These are phyloP conservation scores for Trichoderma gracile DNA, from an alignment of 2,329 filamentous ascomycete genomes.

Conservation along the genomic window DNA sequence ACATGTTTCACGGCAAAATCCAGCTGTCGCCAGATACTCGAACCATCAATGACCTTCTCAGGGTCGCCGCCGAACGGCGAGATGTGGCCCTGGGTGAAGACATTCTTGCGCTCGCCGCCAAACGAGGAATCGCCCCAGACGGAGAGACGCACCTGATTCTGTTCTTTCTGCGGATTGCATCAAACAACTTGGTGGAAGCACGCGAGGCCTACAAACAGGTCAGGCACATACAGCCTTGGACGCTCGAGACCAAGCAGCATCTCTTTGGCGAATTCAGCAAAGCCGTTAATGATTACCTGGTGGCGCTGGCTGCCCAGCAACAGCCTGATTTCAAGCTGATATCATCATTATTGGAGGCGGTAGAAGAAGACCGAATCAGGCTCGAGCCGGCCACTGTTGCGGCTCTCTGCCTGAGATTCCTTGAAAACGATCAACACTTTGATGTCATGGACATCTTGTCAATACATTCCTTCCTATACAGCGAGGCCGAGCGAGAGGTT, in stretches of 20 bases:
- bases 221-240: slow-evolving; percentile 39
- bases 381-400: slow-evolving; percentile 75
- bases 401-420: slow-evolving; percentile 69
- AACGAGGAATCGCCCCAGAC: slow-evolving; percentile 66
- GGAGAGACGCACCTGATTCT: slow-evolving; percentile 71
- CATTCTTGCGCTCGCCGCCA: slow-evolving; percentile 66
- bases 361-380: slow-evolving; percentile 68
- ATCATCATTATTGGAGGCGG: slow-evolving; percentile 68
- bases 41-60: slow-evolving; percentile 76
- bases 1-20: slow-evolving; percentile 65
- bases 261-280: slow-evolving; percentile 54
- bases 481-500: slow-evolving; percentile 65
- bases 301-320: slow-evolving; percentile 62
- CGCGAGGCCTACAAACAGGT: slow-evolving; percentile 60
- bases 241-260: slow-evolving; percentile 49
- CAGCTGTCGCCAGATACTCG: slow-evolving; percentile 61
- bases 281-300: slow-evolving; percentile 70
- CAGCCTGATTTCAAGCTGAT: slow-evolving; percentile 69
- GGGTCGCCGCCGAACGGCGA: slow-evolving; percentile 67
- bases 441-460: slow-evolving; percentile 83
- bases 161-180: slow-evolving; percentile 72
- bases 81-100: slow-evolving; percentile 73
- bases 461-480: slow-evolving; percentile 69
- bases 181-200: slow-evolving; percentile 71
- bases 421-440: slow-evolving; percentile 72